Evolutionary conservation across 2,329 filamentous ascomycete species (phyloP), one percentile per base, ranked within the genome.

Genomic region (Cryphonectria parasitica): DNA sequence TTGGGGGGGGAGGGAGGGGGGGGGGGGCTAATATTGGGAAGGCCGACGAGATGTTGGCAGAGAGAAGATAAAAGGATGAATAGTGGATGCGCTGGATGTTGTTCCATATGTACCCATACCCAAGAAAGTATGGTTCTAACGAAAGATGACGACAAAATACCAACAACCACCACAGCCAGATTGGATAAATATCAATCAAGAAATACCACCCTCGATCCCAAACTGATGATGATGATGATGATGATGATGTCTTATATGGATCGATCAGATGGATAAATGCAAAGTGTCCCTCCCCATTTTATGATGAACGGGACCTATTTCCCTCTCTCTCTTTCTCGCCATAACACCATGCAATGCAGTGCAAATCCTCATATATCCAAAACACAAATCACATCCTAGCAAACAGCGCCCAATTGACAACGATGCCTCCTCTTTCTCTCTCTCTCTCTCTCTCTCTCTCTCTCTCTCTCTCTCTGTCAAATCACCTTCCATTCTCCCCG

Each of bases 331-430:
- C 28, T 64, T 66, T 52, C 28, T 10, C 39, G 54, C 68, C 70
- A 15, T 64, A 69, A 72, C 70, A 68, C 70, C 70, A 31, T 70
- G 65, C 70, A 63, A 70, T 72, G 70, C 64, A 43, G 6, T 34
- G 34, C 34, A 34, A 56, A 28, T 22, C 6, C 6, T 28, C 2
- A 31, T 5, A 41, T 31, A 34, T 7, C 36, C 56, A 56, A 60
- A 39, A 10, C 36, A 4, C 5, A n/a, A n/a, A 49, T n/a, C 6
- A 2, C 3, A 45, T 7, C 54, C n/a, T 11, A 39, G 8, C 56
- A 63, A 45, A 17, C 17, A 31, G 28, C 45, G 7, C 15, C 31
- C 17, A n/a, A n/a, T 31, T 36, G n/a, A 25, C 43, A 25, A 39
- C 49, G 34, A 8, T 58, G 31, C 45, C 39, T 19, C 22, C n/a